Percentiles rank a stretch among this genome's conserved stretches.
These are phyloP conservation scores for Blastobotrys arbuscula DNA, from an alignment of 1,139 yeast species.

Conservation along the genomic window DNA sequence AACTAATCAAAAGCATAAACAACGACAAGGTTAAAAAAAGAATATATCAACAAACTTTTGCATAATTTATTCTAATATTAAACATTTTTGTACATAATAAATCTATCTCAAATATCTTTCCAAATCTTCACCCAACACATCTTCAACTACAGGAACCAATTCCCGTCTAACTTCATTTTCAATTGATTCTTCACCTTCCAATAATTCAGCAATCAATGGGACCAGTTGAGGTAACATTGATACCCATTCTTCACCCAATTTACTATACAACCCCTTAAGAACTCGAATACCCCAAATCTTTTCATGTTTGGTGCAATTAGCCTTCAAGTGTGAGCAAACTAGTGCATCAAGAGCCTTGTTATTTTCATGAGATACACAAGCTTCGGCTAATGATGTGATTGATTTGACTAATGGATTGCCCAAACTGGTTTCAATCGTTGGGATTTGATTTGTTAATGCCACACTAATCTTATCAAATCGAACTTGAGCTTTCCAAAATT, in stretches of 20 bases:
- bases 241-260: constrained; percentile 94
- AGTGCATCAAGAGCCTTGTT: constrained; percentile 58
- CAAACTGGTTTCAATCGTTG: constrained; percentile 53
- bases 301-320: constrained; percentile 40
- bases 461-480: constrained; percentile 69
- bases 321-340: constrained; percentile 52
- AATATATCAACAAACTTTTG: background rate
- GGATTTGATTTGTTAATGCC: constrained; percentile 61
- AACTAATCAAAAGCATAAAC: constrained; percentile 90
- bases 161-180: constrained; percentile 89
- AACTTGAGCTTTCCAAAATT: constrained; percentile 86
- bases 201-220: constrained; percentile 89
- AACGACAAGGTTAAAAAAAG: constrained; percentile 75
- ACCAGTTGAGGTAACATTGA: constrained; percentile 86
- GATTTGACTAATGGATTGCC: constrained; percentile 64
- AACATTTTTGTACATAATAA: constrained; percentile 3
- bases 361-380: constrained; percentile 73
- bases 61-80: background rate
- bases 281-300: constrained; percentile 83
- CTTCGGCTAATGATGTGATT: constrained; percentile 67
- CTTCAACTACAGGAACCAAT: constrained; percentile 86
- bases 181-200: constrained; percentile 92
- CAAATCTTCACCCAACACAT: constrained; percentile 88
- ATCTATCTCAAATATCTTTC: constrained; percentile 73
- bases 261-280: constrained; percentile 69